Conservation (phyloP, 495 filamentous ascomycete species). For the Filosporella fistucella region DNA sequence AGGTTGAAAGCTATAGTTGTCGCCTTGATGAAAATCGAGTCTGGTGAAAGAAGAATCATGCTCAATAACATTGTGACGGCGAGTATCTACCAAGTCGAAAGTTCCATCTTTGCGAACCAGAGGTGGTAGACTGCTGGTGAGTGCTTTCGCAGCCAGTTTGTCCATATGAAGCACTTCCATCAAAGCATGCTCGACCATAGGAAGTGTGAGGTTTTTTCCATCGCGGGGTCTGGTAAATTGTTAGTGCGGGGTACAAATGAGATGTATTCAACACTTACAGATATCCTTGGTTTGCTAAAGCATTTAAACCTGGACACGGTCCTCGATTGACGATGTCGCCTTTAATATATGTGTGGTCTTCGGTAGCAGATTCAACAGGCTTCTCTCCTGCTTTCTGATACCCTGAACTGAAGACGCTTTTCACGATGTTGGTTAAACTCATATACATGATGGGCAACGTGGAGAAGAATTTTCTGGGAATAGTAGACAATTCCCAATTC, state of each 20-base stretch:
- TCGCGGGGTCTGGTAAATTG: constrained; percentile 28
- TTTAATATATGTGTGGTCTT: constrained; percentile 28
- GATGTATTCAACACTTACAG: constrained; percentile 18
- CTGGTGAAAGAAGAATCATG: constrained; percentile 34
- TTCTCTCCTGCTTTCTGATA: background rate
- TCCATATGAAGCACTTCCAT: constrained; percentile 26
- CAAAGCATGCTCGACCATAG: constrained; percentile 27
- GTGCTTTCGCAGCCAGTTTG: constrained; percentile 21
- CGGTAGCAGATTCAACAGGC: background rate
- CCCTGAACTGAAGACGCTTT: constrained; percentile 1
- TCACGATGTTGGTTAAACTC: constrained; percentile 6
- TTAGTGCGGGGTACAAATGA: constrained; percentile 7
- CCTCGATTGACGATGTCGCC: constrained; percentile 23
- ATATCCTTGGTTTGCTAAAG: constrained; percentile 27
- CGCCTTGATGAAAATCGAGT: constrained; percentile 29
- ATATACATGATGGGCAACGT: constrained; percentile 12
- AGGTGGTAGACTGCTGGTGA: constrained; percentile 24
- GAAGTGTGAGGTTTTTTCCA: constrained; percentile 30
- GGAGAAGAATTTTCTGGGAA: too few relatives aligned
- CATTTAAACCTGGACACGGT: constrained; percentile 26
- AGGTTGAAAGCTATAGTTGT: constrained; percentile 34
- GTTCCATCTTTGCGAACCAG: constrained; percentile 25
- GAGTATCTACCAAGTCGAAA: constrained; percentile 30
- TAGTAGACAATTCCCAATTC: too few relatives aligned
- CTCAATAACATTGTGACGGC: constrained; percentile 32